Evolutionary conservation across 306 rosid genomes (phyloP).

Genomic region (Geum urbanum): DNA sequence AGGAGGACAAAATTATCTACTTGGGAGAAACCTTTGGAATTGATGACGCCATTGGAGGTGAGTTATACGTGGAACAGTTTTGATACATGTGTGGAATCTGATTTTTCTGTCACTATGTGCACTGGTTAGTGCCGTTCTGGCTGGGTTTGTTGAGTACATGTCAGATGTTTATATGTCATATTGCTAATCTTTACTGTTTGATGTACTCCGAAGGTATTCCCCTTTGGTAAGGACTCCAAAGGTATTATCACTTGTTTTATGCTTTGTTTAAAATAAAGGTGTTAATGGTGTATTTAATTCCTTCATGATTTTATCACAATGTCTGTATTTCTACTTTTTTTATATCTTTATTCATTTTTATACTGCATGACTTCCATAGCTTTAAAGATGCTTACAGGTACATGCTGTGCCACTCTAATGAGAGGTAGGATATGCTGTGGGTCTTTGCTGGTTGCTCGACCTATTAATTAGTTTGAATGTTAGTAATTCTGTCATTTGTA

Average conservation of each 20-base stretch:
- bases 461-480: constrained; percentile 63
- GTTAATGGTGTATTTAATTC: constrained; percentile 19
- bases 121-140: not conserved
- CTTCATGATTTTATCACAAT: constrained; percentile 17
- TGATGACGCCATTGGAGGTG: constrained; percentile 92
- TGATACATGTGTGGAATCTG: constrained; percentile 15
- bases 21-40: constrained; percentile 90
- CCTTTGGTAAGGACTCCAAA: constrained; percentile 30
- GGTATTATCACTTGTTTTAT: constrained; percentile 29
- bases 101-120: not conserved
- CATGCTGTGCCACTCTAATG: constrained; percentile 72
- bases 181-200: constrained; percentile 21
- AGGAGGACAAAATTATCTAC: constrained; percentile 71
- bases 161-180: constrained; percentile 19
- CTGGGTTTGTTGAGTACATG: not conserved
- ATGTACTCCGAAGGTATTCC: constrained; percentile 29
- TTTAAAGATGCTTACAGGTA: constrained; percentile 85
- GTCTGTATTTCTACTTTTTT: constrained; percentile 4
- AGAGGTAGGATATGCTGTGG: constrained; percentile 82
- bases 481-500: constrained; percentile 54
- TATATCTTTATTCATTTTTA: constrained; percentile 37
- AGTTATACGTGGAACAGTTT: constrained; percentile 38
- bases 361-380: constrained; percentile 48
- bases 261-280: constrained; percentile 21
- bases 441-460: constrained; percentile 81